phyloP scores from a whole-genome alignment of 352 stramenopile species.

The Phytophthora kernoviae region DNA sequence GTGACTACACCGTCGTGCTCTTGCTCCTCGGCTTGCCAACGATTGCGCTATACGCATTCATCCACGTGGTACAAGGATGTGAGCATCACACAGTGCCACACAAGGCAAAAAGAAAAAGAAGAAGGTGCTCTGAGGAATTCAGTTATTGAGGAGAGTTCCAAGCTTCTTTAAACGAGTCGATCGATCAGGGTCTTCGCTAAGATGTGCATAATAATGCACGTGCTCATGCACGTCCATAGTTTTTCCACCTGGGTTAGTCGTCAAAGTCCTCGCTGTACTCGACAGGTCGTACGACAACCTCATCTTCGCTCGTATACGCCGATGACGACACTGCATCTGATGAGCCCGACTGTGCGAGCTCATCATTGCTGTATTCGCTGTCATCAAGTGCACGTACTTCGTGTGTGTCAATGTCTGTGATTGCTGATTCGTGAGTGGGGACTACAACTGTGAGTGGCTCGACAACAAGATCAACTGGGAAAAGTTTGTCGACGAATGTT shows the following conservation, averaged over 20 bases:
- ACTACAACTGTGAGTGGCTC: not conserved
- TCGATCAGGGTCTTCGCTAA: not conserved
- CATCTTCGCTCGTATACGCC: conserved; percentile 18
- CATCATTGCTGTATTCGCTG: conserved; percentile 32
- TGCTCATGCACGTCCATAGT: not conserved
- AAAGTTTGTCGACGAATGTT: conserved; percentile 44
- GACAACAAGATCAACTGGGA: conserved; percentile 22
- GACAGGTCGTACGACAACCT: conserved; percentile 13
- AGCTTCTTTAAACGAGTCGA: conserved; percentile 42
- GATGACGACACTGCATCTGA: conserved; percentile 19
- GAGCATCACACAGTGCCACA: conserved; percentile 63
- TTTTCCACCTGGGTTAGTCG: conserved; percentile 12
- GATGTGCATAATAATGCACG: not conserved
- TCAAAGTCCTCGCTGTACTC: conserved; percentile 74
- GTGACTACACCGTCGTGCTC: conserved; percentile 68
- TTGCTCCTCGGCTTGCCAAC: conserved; percentile 59
- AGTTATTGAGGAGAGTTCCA: conserved; percentile 37
- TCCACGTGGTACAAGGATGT: conserved; percentile 59
- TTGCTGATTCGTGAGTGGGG: not conserved
- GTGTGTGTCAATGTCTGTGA: not conserved
- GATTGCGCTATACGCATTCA: conserved; percentile 65
- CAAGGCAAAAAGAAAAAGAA: conserved; percentile 21
- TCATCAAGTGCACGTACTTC: conserved; percentile 2
- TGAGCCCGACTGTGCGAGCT: conserved; percentile 11
- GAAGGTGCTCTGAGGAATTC: conserved; percentile 17